Percentiles rank a stretch among this genome's conserved stretches.
phyloP scores from a whole-genome alignment of 164 flowering plant genomes.

The Vitis riparia region DNA sequence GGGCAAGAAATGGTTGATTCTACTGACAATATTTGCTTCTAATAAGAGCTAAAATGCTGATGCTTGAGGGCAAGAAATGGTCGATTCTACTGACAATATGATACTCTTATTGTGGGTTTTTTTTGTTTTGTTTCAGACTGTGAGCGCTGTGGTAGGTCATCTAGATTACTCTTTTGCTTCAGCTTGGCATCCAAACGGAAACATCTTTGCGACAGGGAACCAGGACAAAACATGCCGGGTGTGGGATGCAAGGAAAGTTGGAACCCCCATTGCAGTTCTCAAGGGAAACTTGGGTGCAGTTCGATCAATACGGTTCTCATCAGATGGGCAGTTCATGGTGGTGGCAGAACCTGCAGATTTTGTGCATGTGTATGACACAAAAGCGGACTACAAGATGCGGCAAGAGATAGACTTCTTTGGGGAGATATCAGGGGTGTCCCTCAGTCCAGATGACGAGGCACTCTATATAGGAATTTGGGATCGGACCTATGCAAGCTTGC shows the following conservation, averaged over 20 bases:
- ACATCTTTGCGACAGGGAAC: slow-evolving; percentile 65
- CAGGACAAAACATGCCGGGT: slow-evolving; percentile 73
- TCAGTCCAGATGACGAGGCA: slow-evolving; percentile 65
- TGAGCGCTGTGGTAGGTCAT: slow-evolving; percentile 51
- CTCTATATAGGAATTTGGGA: slow-evolving; percentile 67
- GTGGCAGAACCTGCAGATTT: slow-evolving; percentile 75
- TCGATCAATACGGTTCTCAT: slow-evolving; percentile 54
- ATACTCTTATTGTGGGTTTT: neutral
- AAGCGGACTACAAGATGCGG: slow-evolving; percentile 34
- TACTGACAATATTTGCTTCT: too few relatives aligned
- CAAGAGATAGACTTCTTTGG: slow-evolving; percentile 79
- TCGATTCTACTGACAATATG: neutral
- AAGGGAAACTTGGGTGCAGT: slow-evolving; percentile 61
- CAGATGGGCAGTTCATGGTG: slow-evolving; percentile 60
- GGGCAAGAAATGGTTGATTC: neutral
- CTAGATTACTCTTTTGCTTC: slow-evolving; percentile 65
- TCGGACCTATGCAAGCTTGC: slow-evolving; percentile 66
- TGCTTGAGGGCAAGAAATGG: neutral
- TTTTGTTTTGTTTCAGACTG: slow-evolving; percentile 29
- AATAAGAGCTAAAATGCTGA: too few relatives aligned
- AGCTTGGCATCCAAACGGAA: slow-evolving; percentile 70
- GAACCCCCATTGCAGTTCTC: slow-evolving; percentile 43
- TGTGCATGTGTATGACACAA: slow-evolving; percentile 54
- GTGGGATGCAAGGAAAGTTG: slow-evolving; percentile 56
- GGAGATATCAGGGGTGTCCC: slow-evolving; percentile 63